These are phyloP conservation scores for Cucurbitaria berberidis DNA, from an alignment of 2,329 filamentous ascomycete species.

Conservation along the genomic window DNA sequence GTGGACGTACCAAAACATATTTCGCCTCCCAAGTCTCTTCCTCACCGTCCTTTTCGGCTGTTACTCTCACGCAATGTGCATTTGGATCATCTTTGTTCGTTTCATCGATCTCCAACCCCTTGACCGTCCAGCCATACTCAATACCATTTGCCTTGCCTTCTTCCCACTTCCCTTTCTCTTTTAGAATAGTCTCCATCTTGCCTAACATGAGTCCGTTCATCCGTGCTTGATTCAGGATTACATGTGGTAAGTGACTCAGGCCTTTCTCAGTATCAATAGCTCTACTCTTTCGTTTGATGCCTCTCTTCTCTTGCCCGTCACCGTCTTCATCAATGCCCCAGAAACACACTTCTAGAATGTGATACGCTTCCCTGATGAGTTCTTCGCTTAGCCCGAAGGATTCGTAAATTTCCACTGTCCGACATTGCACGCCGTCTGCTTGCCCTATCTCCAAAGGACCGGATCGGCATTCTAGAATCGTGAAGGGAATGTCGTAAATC, in stretches of 20 bases:
- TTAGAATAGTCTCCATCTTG: constrained; percentile 53
- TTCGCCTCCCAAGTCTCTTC: constrained; percentile 45
- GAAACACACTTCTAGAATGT: constrained; percentile 68
- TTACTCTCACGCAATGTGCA: constrained; percentile 41
- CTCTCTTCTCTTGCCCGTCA: constrained; percentile 32
- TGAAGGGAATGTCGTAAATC: constrained; percentile 61
- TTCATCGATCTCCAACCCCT: constrained; percentile 58
- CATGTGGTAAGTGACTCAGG: constrained; percentile 68
- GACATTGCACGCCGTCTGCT: constrained; percentile 69
- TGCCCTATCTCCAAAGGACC: constrained; percentile 65
- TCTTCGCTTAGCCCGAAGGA: constrained; percentile 70
- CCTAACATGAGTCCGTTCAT: constrained; percentile 67
- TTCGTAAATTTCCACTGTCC: constrained; percentile 76
- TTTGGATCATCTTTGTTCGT: constrained; percentile 38
- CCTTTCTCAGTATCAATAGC: constrained; percentile 65
- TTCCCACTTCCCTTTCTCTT: constrained; percentile 34
- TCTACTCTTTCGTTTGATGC: constrained; percentile 52
- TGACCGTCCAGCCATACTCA: constrained; percentile 63
- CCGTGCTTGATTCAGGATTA: constrained; percentile 73
- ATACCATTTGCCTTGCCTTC: constrained; percentile 48
- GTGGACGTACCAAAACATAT: constrained; percentile 44
- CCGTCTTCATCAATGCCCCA: constrained; percentile 45
- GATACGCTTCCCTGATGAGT: constrained; percentile 68
- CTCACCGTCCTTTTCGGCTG: constrained; percentile 38
- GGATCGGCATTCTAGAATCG: constrained; percentile 62